These are phyloP conservation scores for Rauvolfia tetraphylla DNA, from an alignment of 257 asterid species.

Conservation along the genomic window DNA sequence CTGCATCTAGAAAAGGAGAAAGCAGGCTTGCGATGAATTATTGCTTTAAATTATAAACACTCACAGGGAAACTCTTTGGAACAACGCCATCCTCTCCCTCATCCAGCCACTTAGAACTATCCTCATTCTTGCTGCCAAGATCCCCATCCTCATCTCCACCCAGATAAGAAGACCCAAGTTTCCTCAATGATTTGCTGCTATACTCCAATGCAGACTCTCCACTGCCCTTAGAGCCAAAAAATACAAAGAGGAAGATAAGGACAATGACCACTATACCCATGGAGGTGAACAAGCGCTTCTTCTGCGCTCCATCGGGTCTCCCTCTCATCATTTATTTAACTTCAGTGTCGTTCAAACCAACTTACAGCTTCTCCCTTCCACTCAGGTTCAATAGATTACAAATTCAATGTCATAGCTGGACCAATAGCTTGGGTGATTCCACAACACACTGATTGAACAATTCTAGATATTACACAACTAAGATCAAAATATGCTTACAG, in stretches of 20 bases:
- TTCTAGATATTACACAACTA: neutral
- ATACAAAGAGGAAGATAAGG: constrained; percentile 59
- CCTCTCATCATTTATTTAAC: constrained; percentile 59
- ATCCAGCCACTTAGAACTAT: constrained; percentile 51
- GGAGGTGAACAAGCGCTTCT: constrained; percentile 59
- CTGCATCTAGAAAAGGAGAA: neutral
- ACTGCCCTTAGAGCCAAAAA: constrained; percentile 63
- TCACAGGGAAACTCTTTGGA: constrained; percentile 78
- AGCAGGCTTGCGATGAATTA: neutral
- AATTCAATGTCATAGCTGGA: constrained; percentile 21
- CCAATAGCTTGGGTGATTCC: constrained; percentile 17
- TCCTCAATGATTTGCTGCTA: constrained; percentile 86
- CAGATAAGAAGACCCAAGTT: constrained; percentile 79
- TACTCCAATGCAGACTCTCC: constrained; percentile 88
- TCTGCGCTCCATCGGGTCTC: constrained; percentile 71
- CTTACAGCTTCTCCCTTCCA: constrained; percentile 25
- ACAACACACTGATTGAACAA: constrained; percentile 18
- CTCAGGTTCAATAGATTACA: constrained; percentile 23
- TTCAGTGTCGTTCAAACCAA: constrained; percentile 21
- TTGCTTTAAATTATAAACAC: constrained; percentile 22
- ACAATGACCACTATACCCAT: constrained; percentile 45
- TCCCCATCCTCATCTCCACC: constrained; percentile 85
- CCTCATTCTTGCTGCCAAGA: constrained; percentile 48
- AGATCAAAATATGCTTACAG: neutral
- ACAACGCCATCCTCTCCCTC: constrained; percentile 56